A percentile compares a stretch with the other conserved stretches of the same genome.
phyloP scores from a whole-genome alignment of 2,329 filamentous ascomycete genomes.

The Colletotrichum spinosum region DNA sequence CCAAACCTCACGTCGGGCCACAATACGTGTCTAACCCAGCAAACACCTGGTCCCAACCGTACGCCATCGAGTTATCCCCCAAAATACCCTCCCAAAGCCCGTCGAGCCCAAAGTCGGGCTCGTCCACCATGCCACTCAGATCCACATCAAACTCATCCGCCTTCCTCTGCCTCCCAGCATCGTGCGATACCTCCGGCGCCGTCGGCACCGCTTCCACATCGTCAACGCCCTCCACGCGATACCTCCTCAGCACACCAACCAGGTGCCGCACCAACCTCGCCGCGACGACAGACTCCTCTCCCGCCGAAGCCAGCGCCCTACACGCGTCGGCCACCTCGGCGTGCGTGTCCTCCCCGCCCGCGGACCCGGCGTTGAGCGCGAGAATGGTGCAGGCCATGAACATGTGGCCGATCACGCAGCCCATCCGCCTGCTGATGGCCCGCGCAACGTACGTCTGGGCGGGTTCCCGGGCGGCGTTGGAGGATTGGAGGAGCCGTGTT shows the following conservation, averaged over 20 bases:
- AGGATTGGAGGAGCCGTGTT: slow-evolving; percentile 36
- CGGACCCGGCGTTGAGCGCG: slow-evolving; percentile 32
- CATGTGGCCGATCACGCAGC: slow-evolving; percentile 40
- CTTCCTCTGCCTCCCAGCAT: background rate
- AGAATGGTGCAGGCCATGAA: slow-evolving; percentile 42
- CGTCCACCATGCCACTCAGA: background rate
- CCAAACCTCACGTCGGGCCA: slow-evolving; percentile 12
- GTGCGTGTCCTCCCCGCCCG: slow-evolving; percentile 17
- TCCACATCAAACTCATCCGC: background rate
- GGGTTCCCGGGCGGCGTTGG: background rate
- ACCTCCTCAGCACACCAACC: slow-evolving; percentile 37
- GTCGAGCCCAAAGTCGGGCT: slow-evolving; percentile 25
- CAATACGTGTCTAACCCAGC: slow-evolving; percentile 41
- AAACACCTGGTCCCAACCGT: slow-evolving; percentile 42
- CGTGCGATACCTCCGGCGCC: background rate
- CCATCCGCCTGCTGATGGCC: slow-evolving; percentile 29
- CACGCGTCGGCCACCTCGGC: slow-evolving; percentile 38
- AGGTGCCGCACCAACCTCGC: slow-evolving; percentile 39
- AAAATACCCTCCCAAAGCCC: slow-evolving; percentile 40
- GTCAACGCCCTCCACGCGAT: slow-evolving; percentile 31
- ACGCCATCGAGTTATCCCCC: slow-evolving; percentile 30
- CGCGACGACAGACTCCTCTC: slow-evolving; percentile 39
- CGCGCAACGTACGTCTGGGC: background rate
- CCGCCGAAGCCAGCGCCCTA: slow-evolving; percentile 37
- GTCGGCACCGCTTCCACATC: background rate